Conservation (phyloP, 805 yeast genomes). For the Metschnikowia peoriensis region DNA sequence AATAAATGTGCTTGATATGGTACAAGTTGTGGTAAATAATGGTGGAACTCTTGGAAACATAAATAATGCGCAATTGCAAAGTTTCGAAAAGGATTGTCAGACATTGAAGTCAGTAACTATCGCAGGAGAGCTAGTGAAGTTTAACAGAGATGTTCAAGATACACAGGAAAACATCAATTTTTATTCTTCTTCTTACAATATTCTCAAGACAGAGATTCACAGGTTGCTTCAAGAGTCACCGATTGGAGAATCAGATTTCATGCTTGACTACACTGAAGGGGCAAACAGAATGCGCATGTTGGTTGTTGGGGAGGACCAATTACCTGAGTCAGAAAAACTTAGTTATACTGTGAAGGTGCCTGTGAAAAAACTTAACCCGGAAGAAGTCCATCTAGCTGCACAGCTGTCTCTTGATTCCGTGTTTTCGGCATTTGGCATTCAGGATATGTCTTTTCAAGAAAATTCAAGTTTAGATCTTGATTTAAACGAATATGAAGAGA, state of each 20-base stretch:
- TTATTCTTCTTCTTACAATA: slow-evolving; percentile 47
- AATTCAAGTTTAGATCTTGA: slow-evolving; percentile 14
- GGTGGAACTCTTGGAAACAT: slow-evolving; percentile 35
- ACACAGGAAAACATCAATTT: slow-evolving; percentile 56
- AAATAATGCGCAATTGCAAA: slow-evolving; percentile 33
- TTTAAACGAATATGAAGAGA: slow-evolving; percentile 24
- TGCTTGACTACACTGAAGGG: slow-evolving; percentile 69
- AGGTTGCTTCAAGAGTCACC: slow-evolving; percentile 26
- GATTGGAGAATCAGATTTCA: slow-evolving; percentile 32
- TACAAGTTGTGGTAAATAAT: slow-evolving; percentile 31
- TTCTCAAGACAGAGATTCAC: slow-evolving; percentile 42
- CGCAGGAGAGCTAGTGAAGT: slow-evolving; percentile 46
- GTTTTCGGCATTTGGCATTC: slow-evolving; percentile 23
- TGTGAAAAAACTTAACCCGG: slow-evolving; percentile 16
- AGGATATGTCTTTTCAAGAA: slow-evolving; percentile 25
- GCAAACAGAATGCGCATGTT: slow-evolving; percentile 64
- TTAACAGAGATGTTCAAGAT: slow-evolving; percentile 60
- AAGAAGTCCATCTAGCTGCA: slow-evolving; percentile 21
- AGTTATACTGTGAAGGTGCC: slow-evolving; percentile 44
- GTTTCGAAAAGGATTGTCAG: slow-evolving; percentile 36
- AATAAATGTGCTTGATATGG: slow-evolving; percentile 26
- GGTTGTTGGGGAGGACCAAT: slow-evolving; percentile 52
- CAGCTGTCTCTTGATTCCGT: slow-evolving; percentile 15
- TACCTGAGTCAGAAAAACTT: slow-evolving; percentile 43
- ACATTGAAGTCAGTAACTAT: slow-evolving; percentile 34